Conservation (phyloP, 2,329 filamentous ascomycete species). For the Fusarium denticulatum region DNA sequence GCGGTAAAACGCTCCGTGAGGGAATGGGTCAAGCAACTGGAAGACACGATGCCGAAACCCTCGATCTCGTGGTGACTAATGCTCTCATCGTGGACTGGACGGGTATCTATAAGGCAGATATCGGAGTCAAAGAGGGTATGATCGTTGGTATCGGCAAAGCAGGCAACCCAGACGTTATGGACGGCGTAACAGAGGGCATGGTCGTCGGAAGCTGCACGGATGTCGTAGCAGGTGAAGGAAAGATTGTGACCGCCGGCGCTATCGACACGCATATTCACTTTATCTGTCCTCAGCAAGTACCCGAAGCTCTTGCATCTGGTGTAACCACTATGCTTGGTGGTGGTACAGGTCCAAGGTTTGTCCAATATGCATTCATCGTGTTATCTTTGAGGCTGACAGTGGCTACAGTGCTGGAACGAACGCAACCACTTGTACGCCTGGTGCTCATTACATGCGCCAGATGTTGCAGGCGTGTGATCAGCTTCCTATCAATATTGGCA, state of each 20-base stretch:
- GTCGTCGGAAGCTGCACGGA: slow-evolving; percentile 89
- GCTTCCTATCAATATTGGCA: slow-evolving; percentile 86
- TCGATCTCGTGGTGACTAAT: slow-evolving; percentile 90
- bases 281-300: slow-evolving; percentile 91
- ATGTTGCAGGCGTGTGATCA: slow-evolving; percentile 90
- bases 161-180: slow-evolving; percentile 97
- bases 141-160: slow-evolving; percentile 94
- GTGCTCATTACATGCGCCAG: slow-evolving; percentile 81
- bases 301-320: slow-evolving; percentile 84
- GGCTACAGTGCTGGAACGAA: slow-evolving; percentile 78
- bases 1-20: slow-evolving; percentile 91
- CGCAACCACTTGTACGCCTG: slow-evolving; percentile 93
- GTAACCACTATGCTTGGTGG: slow-evolving; percentile 92
- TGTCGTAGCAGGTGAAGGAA: slow-evolving; percentile 88
- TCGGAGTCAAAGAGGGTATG: slow-evolving; percentile 87
- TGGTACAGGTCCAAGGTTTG: slow-evolving; percentile 86
- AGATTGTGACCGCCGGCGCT: slow-evolving; percentile 90
- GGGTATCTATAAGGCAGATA: slow-evolving; percentile 96
- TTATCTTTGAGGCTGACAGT: slow-evolving; percentile 13
- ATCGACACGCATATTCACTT: slow-evolving; percentile 93
- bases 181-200: slow-evolving; percentile 81
- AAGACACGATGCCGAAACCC: slow-evolving; percentile 72
- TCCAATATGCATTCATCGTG: background rate
- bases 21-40: slow-evolving; percentile 95
- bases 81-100: slow-evolving; percentile 90